These are phyloP conservation scores for Sphagnum magellanicum DNA, from an alignment of 228 moss, liverwort and hornwort species.

Conservation along the genomic window DNA sequence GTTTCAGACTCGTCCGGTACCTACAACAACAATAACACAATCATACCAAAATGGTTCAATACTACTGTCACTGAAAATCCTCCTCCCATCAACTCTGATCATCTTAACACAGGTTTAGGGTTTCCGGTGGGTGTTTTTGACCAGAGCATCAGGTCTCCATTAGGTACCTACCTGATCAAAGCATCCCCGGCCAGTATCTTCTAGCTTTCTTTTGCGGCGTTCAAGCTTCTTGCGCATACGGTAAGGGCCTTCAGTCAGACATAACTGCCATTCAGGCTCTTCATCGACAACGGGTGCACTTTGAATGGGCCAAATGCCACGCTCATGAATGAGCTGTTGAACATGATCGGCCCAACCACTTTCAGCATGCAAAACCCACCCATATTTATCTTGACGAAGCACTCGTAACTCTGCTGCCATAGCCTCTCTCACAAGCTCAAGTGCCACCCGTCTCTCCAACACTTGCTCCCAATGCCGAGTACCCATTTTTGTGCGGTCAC, in stretches of 20 bases:
- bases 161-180: too few species aligned
- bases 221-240: slow-evolving; percentile 98
- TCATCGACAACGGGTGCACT: slow-evolving; percentile 40
- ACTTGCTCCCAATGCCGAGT: slow-evolving; percentile 90
- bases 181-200: slow-evolving; percentile 18
- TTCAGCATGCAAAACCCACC: slow-evolving; percentile 99
- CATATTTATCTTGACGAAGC: slow-evolving; percentile 97
- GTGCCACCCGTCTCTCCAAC: slow-evolving; percentile 89
- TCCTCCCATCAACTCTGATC: too few species aligned
- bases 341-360: slow-evolving; percentile 90
- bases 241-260: slow-evolving; percentile 93
- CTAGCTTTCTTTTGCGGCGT: slow-evolving; percentile 63
- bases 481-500: slow-evolving; percentile 61
- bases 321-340: slow-evolving; percentile 89
- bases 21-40: too few species aligned
- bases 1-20: too few species aligned
- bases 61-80: too few species aligned
- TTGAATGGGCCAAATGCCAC: slow-evolving; percentile 78
- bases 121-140: too few species aligned
- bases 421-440: slow-evolving; percentile 91
- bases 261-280: slow-evolving; percentile 89
- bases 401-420: slow-evolving; percentile 96
- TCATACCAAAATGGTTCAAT: too few species aligned
- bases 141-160: too few species aligned
- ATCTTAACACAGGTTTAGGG: too few species aligned